These are phyloP conservation scores for Gossypium schwendimanii DNA, from an alignment of 441 rosid genomes.

Conservation along the genomic window DNA sequence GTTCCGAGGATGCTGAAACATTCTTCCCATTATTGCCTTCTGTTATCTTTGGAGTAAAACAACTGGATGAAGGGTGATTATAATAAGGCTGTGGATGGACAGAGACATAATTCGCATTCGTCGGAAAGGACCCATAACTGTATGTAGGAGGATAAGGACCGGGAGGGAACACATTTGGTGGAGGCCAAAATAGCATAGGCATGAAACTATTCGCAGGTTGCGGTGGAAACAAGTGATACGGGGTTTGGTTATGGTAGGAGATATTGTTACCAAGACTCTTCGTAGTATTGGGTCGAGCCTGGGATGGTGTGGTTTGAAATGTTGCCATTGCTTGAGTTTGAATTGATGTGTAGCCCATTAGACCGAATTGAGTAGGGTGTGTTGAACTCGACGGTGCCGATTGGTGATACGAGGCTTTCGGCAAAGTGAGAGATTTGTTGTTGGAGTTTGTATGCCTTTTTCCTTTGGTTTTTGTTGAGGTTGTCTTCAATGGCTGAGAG, in stretches of 20 bases:
- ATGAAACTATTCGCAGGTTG: slow-evolving; percentile 35
- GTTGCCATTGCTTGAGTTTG: slow-evolving; percentile 27
- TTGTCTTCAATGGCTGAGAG: slow-evolving; percentile 23
- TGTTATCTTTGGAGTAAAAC: slow-evolving; percentile 18
- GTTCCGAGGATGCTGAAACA: slow-evolving; percentile 16
- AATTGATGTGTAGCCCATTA: slow-evolving; percentile 24
- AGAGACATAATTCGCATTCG: slow-evolving; percentile 26
- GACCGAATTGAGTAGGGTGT: slow-evolving; percentile 28
- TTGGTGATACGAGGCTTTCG: slow-evolving; percentile 25
- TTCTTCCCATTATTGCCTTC: slow-evolving; percentile 18
- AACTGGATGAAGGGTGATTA: slow-evolving; percentile 21
- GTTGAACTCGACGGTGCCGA: slow-evolving; percentile 16
- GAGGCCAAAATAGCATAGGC: slow-evolving; percentile 57
- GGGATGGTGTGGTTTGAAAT: slow-evolving; percentile 23
- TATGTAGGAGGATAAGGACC: slow-evolving; percentile 28
- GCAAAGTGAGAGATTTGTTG: slow-evolving; percentile 15
- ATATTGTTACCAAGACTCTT: slow-evolving; percentile 15
- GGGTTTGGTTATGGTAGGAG: slow-evolving; percentile 29
- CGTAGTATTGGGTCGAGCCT: slow-evolving; percentile 18
- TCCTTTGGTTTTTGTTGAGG: slow-evolving; percentile 26
- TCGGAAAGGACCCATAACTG: slow-evolving; percentile 30
- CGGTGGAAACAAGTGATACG: slow-evolving; percentile 27
- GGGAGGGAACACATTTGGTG: slow-evolving; percentile 36
- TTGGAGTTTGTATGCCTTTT: slow-evolving; percentile 27
- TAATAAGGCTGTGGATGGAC: slow-evolving; percentile 29